Percentiles rank a stretch among this genome's conserved stretches.
Conservation (phyloP, 169 alveolate species). For the Eimeria maxima region DNA sequence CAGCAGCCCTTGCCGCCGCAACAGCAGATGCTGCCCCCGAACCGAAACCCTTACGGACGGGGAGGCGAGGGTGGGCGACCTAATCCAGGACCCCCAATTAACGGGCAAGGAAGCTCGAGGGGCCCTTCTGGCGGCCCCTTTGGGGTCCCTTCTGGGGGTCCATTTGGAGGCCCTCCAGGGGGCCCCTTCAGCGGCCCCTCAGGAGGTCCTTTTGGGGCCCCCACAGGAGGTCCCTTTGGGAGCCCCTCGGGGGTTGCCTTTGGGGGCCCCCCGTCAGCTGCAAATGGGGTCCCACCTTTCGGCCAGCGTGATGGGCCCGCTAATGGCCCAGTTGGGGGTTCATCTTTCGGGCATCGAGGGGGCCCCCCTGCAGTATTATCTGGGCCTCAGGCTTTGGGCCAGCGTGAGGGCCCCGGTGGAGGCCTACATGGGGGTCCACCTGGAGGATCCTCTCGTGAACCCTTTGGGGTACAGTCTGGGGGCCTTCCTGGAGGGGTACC, state of each 20-base stretch:
- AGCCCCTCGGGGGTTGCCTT: slow-evolving; percentile 11
- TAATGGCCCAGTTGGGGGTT: background rate
- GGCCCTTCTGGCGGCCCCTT: slow-evolving; percentile 11
- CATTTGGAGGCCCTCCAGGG: background rate
- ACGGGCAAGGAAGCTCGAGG: background rate
- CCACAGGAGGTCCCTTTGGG: background rate
- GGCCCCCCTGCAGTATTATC: background rate
- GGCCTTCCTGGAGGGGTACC: background rate
- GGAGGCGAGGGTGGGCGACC: background rate
- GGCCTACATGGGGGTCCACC: slow-evolving; percentile 10
- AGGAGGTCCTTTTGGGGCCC: background rate
- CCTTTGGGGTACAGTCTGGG: slow-evolving; percentile 1
- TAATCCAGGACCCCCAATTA: background rate
- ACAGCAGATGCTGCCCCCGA: slow-evolving; percentile 5
- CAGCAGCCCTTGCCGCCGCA: slow-evolving; percentile 24
- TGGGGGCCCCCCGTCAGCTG: slow-evolving; percentile 11
- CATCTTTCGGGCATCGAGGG: background rate
- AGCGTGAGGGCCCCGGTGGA: slow-evolving; percentile 8
- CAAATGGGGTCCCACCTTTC: slow-evolving; percentile 8
- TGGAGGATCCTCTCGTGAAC: background rate
- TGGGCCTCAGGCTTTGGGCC: background rate
- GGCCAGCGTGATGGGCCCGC: slow-evolving; percentile 26
- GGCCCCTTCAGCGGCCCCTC: background rate
- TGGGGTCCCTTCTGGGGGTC: slow-evolving; percentile 29
- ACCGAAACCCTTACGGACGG: background rate